A percentile compares a stretch with the other conserved stretches of the same genome.
Evolutionary conservation across 2,329 filamentous ascomycete species (phyloP).

Genomic region (Harringtonia lauricola): DNA sequence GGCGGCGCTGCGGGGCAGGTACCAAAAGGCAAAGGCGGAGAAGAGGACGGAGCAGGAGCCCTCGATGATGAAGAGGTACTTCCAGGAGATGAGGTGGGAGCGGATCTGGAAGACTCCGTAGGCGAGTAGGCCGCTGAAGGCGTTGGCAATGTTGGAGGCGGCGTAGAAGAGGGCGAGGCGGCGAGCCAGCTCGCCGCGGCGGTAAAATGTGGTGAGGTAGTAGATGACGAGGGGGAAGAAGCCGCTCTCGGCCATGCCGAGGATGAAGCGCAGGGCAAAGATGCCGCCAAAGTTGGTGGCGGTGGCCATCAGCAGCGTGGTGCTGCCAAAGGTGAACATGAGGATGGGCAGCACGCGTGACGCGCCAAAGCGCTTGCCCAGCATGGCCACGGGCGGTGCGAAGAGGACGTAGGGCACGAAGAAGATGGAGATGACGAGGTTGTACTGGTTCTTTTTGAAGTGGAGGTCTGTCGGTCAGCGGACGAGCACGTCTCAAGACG

Average conservation of each 20-base stretch:
- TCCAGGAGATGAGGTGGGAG: conserved; percentile 28
- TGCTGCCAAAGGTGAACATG: conserved; percentile 55
- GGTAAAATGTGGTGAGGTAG: conserved; percentile 54
- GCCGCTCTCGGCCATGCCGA: conserved; percentile 42
- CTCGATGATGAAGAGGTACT: conserved; percentile 44
- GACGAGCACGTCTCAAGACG: too few relatives aligned
- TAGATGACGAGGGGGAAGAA: conserved; percentile 18
- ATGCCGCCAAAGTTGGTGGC: conserved; percentile 9
- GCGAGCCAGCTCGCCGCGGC: conserved; percentile 58
- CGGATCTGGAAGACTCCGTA: conserved; percentile 38
- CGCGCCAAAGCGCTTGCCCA: conserved; percentile 62
- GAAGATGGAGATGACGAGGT: conserved; percentile 60
- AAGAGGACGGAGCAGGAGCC: conserved; percentile 47
- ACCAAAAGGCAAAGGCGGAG: conserved; percentile 55
- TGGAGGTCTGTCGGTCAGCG: too few relatives aligned
- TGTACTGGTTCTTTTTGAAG: conserved; percentile 45
- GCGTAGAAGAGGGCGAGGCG: conserved; percentile 53
- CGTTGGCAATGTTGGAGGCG: conserved; percentile 11
- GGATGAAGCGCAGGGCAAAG: conserved; percentile 47
- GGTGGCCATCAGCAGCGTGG: conserved; percentile 53
- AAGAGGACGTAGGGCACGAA: conserved; percentile 66
- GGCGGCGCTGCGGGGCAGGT: conserved; percentile 53
- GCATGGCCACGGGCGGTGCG: conserved; percentile 45
- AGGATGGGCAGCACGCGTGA: conserved; percentile 55
- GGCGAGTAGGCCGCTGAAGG: conserved; percentile 16